A percentile compares a stretch with the other conserved stretches of the same genome.
Conservation (phyloP, 1,284 basidiomycete genomes). For the Stygiomarasmius scandens region DNA sequence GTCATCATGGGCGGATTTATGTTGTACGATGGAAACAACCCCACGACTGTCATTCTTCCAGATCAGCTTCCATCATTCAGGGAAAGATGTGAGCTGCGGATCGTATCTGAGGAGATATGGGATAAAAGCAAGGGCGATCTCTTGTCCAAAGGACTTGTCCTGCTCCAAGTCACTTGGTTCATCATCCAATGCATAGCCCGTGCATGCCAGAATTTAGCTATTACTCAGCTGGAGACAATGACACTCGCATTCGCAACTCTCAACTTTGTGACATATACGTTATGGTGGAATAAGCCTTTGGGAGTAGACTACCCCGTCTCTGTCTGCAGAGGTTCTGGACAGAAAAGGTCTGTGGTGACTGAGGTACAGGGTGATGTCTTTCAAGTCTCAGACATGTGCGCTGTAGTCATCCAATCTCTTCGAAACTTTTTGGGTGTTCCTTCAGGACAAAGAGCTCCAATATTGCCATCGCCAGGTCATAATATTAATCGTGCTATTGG, state of each 20-base stretch:
- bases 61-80: not conserved
- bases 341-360: too few species aligned
- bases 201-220: not conserved
- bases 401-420: too few species aligned
- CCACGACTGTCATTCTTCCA: not conserved
- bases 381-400: too few species aligned
- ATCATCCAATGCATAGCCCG: not conserved
- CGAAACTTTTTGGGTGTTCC: too few species aligned
- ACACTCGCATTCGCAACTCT: conserved; percentile 7
- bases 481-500: too few species aligned
- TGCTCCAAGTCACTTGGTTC: conserved; percentile 5
- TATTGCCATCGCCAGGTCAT: too few species aligned
- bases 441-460: too few species aligned
- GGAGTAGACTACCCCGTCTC: not conserved
- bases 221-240: conserved; percentile 6
- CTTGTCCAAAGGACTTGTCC: not conserved
- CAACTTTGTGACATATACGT: conserved; percentile 1
- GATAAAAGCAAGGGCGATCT: conserved; percentile 24
- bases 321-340: not conserved
- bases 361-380: too few species aligned
- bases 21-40: conserved; percentile 13
- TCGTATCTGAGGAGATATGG: conserved; percentile 20
- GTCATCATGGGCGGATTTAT: too few species aligned
- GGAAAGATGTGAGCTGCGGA: not conserved
- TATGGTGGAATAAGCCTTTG: conserved; percentile 13